Evolutionary conservation across 768 basidiomycete genomes (phyloP).

Genomic region (Mycena metata): DNA sequence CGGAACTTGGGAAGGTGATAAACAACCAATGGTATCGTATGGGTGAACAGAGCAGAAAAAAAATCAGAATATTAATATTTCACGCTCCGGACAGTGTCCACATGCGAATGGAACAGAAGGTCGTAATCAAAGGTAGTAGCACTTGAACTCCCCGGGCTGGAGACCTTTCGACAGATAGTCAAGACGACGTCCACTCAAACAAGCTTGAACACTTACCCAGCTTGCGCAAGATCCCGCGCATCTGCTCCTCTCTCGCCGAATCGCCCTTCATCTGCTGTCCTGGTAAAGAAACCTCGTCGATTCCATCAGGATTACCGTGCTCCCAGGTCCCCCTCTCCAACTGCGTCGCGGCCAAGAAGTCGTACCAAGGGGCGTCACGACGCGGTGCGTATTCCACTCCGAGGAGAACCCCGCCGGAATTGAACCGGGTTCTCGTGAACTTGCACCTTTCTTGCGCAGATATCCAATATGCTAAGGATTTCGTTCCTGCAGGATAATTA

Average conservation of each 20-base stretch:
- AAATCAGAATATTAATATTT: too few relatives aligned
- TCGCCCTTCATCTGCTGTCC: conserved; percentile 22
- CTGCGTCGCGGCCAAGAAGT: conserved; percentile 28
- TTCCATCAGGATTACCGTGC: conserved; percentile 8
- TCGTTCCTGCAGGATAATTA: too few relatives aligned
- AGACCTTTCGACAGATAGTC: conserved; percentile 22
- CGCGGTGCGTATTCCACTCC: conserved; percentile 28
- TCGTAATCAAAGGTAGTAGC: conserved; percentile 26
- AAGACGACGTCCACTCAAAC: conserved; percentile 10
- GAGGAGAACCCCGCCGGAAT: too few relatives aligned
- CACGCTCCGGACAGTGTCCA: too few relatives aligned
- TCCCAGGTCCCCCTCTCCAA: conserved; percentile 18
- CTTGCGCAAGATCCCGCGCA: conserved; percentile 24
- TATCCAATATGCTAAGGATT: too few relatives aligned
- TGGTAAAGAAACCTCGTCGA: conserved; percentile 18
- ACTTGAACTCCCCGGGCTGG: conserved; percentile 23
- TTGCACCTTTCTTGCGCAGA: too few relatives aligned
- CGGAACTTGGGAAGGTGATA: too few relatives aligned
- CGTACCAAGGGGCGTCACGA: conserved; percentile 20
- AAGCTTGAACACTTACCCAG: conserved; percentile 18
- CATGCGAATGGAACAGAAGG: background rate
- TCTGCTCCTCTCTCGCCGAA: conserved; percentile 19
- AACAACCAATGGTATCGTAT: too few relatives aligned
- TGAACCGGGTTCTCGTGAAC: too few relatives aligned
- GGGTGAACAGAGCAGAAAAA: too few relatives aligned